Conservation (phyloP, 345 rosid species). For the Dipteronia dyeriana region DNA sequence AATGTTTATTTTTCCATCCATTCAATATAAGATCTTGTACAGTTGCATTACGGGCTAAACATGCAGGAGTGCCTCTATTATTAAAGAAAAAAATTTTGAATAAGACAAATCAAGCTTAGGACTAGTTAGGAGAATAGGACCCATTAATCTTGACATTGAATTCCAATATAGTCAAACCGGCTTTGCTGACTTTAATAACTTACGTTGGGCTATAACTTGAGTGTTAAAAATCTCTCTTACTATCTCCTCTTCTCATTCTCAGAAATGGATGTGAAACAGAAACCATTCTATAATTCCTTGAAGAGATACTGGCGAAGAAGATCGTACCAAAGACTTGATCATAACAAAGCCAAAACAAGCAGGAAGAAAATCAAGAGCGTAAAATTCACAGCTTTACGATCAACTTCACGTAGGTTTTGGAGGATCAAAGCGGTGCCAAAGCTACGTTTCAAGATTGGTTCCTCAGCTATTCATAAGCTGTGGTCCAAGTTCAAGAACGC, state of each 20-base stretch:
- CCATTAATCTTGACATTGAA: no score
- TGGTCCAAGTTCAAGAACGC: constrained; percentile 32
- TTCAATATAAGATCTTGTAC: no score
- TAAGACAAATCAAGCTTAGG: no score
- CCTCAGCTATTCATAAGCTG: constrained; percentile 26
- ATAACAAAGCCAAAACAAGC: background rate
- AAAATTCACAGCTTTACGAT: constrained; percentile 19
- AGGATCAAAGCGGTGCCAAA: constrained; percentile 33
- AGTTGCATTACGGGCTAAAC: no score
- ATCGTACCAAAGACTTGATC: constrained; percentile 29
- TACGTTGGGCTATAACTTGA: background rate
- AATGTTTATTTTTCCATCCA: no score
- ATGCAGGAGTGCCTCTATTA: no score
- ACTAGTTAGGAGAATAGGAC: no score
- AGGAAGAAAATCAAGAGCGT: constrained; percentile 27
- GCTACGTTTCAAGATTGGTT: constrained; percentile 25
- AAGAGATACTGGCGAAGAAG: constrained; percentile 40
- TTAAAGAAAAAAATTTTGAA: no score
- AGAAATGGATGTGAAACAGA: constrained; percentile 26
- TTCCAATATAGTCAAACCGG: constrained; percentile 3
- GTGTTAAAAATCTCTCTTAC: background rate
- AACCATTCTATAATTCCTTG: constrained; percentile 22
- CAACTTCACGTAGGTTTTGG: constrained; percentile 36
- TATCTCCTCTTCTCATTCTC: background rate
- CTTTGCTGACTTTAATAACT: constrained; percentile 19